Evolutionary conservation across 139 green algal genomes (phyloP), one percentile per base, ranked within the genome.

Genomic region (Chlorella sp.): DNA sequence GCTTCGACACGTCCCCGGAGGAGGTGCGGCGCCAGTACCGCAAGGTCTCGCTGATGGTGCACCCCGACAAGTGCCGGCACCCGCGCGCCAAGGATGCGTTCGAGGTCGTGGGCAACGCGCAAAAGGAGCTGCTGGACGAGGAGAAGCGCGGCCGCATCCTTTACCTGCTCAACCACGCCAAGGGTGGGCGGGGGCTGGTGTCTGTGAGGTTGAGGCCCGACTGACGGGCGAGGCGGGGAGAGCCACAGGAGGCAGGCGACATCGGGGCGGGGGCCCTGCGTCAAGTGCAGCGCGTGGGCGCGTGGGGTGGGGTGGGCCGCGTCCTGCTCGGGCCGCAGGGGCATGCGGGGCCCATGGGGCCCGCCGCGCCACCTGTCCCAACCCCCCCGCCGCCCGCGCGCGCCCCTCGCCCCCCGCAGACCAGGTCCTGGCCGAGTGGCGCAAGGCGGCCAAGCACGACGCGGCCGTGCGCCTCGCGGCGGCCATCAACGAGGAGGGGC

Each of bases 1-100:
- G 77, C 1, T 97, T 97, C 63, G 90, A 95, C 38, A 87, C 90
- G 7, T 89, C 81, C 17, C 23, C 67, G 1, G 91, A 96, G 61
- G 94, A 98, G n/a, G 77, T 98, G 0, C 89, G 87, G 43, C 82
- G 82, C 33, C 86, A 95, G 77, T 99, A 97, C 88, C 83, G 95
- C 66, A 97, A 97, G 76, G 71, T 79, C 6, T 93, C 86, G 6
- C 82, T 95, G 17, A 77, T 93, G 69, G 79, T 95, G 31, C 90
- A 95, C 61, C 90, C 90, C 38, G 90, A 95, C 84, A 95, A 95
- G 79, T 95, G 90, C 75, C 84, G 84, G 38, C 90, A 95, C 79
- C 50, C 81, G 14, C 59, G 77, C 9, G 88, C 88, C 29, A 85
- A 88, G 58, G 87, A 90, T 53, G 90, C 90, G 3, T 98, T 98